A percentile compares a stretch with the other conserved stretches of the same genome.
These are phyloP conservation scores for Papiliotrema nemorosa DNA, from an alignment of 1,284 basidiomycete genomes.

Conservation along the genomic window DNA sequence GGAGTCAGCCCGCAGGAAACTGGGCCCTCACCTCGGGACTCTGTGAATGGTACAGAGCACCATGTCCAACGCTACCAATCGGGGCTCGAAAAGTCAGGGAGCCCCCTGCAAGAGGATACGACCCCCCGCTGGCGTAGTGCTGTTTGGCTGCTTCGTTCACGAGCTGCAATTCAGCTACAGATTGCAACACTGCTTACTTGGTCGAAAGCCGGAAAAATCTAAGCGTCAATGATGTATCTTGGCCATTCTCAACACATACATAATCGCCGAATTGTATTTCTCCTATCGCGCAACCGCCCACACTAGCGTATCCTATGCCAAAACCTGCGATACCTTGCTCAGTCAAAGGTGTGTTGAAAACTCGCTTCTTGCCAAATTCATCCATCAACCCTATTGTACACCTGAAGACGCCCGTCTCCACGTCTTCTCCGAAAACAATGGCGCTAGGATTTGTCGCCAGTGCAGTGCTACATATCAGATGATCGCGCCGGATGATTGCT, in stretches of 20 bases:
- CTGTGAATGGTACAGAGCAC: conserved; percentile 90
- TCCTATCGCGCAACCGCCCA: conserved; percentile 92
- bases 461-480: conserved; percentile 59
- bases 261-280: conserved; percentile 68
- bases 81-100: conserved; percentile 83
- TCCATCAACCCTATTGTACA: conserved; percentile 75
- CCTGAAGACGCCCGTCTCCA: conserved; percentile 89
- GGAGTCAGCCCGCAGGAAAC: conserved; percentile 1
- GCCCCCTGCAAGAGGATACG: conserved; percentile 63
- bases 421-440: conserved; percentile 89
- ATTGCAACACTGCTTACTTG: conserved; percentile 56
- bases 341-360: conserved; percentile 92
- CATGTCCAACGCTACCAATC: conserved; percentile 86
- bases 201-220: conserved; percentile 88
- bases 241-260: conserved; percentile 18
- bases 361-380: conserved; percentile 85
- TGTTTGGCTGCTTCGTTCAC: conserved; percentile 96
- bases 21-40: conserved; percentile 63
- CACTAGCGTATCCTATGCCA: conserved; percentile 83
- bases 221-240: not conserved
- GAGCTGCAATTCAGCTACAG: conserved; percentile 55
- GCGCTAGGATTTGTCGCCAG: conserved; percentile 79
- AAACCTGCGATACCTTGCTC: conserved; percentile 96
- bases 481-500: conserved; percentile 11
- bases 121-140: conserved; percentile 81